Base-by-base conservation (phyloP, 2,329 filamentous ascomycete species). In the Aspergillus puulaauensis region DNA sequence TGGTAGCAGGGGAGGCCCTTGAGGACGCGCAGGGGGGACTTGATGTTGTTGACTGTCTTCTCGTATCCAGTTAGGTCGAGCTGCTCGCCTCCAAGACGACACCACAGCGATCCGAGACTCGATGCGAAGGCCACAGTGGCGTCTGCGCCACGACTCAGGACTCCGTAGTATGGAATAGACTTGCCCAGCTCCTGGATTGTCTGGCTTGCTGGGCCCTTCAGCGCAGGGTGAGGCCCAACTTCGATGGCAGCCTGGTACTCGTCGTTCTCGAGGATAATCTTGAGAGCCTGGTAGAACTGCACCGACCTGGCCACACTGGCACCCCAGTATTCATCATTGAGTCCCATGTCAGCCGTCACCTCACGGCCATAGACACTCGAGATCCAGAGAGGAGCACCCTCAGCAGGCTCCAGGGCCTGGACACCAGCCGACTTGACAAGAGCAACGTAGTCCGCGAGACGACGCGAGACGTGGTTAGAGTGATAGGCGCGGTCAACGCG, bases 271-370 rank as follows among this genome's bases (percentile, higher is more conserved):
- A 62, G 37, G 2, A 61, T 62, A n/a, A 47, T 50, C 15, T 59
- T 53, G 5, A 68, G 37, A 2, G 66, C 66, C 9, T 66, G 54
- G 3, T 61, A 61, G 37, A 70, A 72, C 8, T 64, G 54, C 9
- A 70, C 67, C 1, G 68, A 50, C 6, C 61, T 58, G 17, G 62
- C 43, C 61, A 72, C 62, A 47, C 73, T 73, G 39, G 63, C 64
- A 44, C 62, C 62, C 70, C 67, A 74, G 54, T 71, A 74, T 4
- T 52, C 17, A 11, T 23, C 35, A 2, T 15, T 27, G 3, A 51
- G 23, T 17, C n/a, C 48, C 14, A 24, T 23, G 33, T 17, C 56
- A 31, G 67, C 54, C 1, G 49, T 39, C 12, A 43, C 45, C 17
- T 43, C 45, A 21, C 21, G 17, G 1, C 41, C 41, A 6, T 50